Evolutionary conservation across 495 filamentous ascomycete species (phyloP), one percentile per base, ranked within the genome.

Genomic region (Evansstolkia leycettana): DNA sequence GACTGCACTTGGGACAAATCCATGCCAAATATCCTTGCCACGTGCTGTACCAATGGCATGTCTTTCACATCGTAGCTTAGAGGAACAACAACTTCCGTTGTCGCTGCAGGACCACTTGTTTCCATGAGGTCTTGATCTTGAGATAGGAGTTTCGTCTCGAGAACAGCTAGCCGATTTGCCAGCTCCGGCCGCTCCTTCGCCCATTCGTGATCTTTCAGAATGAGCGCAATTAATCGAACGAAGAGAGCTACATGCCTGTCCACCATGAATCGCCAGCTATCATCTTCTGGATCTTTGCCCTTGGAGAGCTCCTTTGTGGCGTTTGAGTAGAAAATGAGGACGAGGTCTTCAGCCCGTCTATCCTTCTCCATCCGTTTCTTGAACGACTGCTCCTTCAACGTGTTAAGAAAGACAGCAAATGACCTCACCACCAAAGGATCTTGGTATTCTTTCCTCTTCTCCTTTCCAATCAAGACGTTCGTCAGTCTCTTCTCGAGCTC

Each of bases 181-280:
- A 99, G 69, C 51, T 99, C 92, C 14, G 84, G 78, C 32, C 76
- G 71, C 42, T 92, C 84, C 46, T 78, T 73, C 14, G 75, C 76
- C 79, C 79, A 82, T 36, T 82, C 85, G 40, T 84, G 69, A 41
- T 82, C 79, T 47, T 80, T 84, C 42, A 96, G 56, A 17, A 84
- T 82, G 43, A 76, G 70, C 43, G 73, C 76, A 41, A 96, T 74
- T 14, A 99, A 69, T 28, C 92, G 78, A 42, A 99, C 78, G 49
- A 99, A 96, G 31, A 99, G 73, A 18, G 92, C 92, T 40, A 96
- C 76, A 54, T 99, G 92, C 34, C 88, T 72, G 50, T 99, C 92
- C 9, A 90, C 86, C 59, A 96, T 78, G 28, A 80, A 66, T 60
- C 86, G 94, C 86, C 88, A 96, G 27, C 73, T 73, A 52, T 92